Evolutionary conservation across 2,329 filamentous ascomycete genomes (phyloP).

Genomic region (Penicillium polonicum): DNA sequence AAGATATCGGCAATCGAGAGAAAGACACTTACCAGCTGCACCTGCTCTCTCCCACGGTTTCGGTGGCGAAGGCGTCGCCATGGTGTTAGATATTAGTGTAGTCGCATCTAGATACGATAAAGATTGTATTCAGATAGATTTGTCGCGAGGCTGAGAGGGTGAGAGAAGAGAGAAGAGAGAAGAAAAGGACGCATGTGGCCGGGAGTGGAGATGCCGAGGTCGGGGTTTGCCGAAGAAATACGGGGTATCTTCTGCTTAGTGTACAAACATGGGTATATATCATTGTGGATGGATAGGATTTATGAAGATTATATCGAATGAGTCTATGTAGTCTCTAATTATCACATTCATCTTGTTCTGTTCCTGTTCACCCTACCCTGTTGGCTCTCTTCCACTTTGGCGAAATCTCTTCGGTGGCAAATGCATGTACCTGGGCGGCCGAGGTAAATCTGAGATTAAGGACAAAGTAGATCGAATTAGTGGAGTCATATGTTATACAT

Average conservation of each 20-base stretch:
- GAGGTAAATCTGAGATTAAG: constrained; percentile 2
- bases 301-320: background rate
- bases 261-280: background rate
- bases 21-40: constrained; percentile 51
- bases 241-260: background rate
- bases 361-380: background rate
- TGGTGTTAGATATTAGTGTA: constrained; percentile 35
- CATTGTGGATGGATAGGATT: background rate
- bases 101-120: constrained; percentile 28
- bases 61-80: constrained; percentile 74
- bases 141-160: constrained; percentile 6
- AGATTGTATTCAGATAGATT: background rate
- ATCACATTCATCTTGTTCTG: background rate
- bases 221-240: constrained; percentile 22
- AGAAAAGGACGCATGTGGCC: constrained; percentile 26
- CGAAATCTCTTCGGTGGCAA: constrained; percentile 23
- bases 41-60: constrained; percentile 94
- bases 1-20: background rate
- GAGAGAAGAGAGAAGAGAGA: constrained; percentile 9
- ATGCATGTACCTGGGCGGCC: constrained; percentile 7
- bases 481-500: background rate
- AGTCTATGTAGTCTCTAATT: background rate
- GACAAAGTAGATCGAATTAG: background rate
- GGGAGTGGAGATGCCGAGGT: constrained; percentile 29
- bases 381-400: background rate